Evolutionary conservation across 257 asterid species (phyloP), one percentile per base, ranked within the genome.

Genomic region (Solanum verrucosum): DNA sequence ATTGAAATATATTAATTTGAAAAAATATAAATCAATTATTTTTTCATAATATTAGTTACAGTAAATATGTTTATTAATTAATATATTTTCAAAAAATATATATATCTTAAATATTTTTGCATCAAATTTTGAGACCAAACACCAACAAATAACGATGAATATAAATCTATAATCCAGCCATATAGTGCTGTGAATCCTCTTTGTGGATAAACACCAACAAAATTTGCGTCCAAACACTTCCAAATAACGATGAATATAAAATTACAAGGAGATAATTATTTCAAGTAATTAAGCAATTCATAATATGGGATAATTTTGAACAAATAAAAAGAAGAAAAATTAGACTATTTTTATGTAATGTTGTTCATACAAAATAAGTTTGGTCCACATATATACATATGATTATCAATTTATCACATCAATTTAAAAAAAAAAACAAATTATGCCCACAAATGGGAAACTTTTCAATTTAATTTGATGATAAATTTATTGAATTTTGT

Each of bases 41-140:
- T n/a, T n/a, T n/a, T n/a, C n/a, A n/a, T n/a, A n/a, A n/a, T n/a
- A n/a, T n/a, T n/a, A n/a, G n/a, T n/a, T n/a, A n/a, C n/a, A n/a
- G n/a, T n/a, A n/a, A n/a, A n/a, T n/a, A n/a, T n/a, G n/a, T n/a
- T n/a, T n/a, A n/a, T n/a, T n/a, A n/a, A n/a, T n/a, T n/a, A n/a
- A n/a, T n/a, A n/a, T n/a, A n/a, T n/a, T n/a, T n/a, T n/a, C n/a
- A n/a, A n/a, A n/a, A n/a, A n/a, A n/a, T n/a, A n/a, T n/a, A n/a
- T n/a, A n/a, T n/a, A n/a, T n/a, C n/a, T n/a, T n/a, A n/a, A n/a
- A n/a, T n/a, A n/a, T n/a, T n/a, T 33, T 83, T 42, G 33, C 88
- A 87, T 87, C 65, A 86, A 88, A 38, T 31, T 88, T 77, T 65
- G 88, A 8, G 90, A 42, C 88, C 15, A 86, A 60, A 81, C 21